These are phyloP conservation scores for Aspergillus affinis DNA, from an alignment of 495 filamentous ascomycete species.

Conservation along the genomic window DNA sequence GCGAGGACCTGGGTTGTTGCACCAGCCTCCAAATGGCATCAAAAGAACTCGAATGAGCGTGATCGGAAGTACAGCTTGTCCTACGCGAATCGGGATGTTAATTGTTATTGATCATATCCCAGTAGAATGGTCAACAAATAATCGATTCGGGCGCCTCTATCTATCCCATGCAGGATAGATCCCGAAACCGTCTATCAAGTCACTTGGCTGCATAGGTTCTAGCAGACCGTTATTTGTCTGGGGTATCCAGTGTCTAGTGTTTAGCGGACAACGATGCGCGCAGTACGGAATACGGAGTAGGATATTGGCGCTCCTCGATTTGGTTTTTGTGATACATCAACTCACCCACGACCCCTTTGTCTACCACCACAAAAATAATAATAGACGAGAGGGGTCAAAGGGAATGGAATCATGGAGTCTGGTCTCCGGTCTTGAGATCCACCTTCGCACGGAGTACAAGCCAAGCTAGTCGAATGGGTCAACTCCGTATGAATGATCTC, in stretches of 20 bases:
- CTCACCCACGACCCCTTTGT: background rate
- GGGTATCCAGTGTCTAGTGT: background rate
- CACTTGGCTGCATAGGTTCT: constrained; percentile 8
- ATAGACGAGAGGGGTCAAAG: background rate
- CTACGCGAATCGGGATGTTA: background rate
- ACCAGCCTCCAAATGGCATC: background rate
- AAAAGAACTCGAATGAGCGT: background rate
- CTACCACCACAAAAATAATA: background rate
- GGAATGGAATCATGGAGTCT: too few species aligned
- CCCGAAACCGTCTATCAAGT: background rate
- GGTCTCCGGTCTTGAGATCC: background rate
- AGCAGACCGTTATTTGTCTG: constrained; percentile 17
- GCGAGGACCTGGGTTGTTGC: background rate
- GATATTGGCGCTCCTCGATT: background rate
- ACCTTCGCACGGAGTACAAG: background rate
- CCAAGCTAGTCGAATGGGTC: background rate
- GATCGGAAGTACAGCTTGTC: background rate
- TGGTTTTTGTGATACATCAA: constrained; percentile 1
- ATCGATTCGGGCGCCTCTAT: background rate
- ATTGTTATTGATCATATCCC: background rate
- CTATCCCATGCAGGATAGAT: constrained; percentile 2
- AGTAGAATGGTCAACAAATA: background rate
- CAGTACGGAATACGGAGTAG: background rate
- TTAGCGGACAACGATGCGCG: too few species aligned
- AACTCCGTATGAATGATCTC: background rate